phyloP scores from a whole-genome alignment of 169 alveolate species.

The Plasmodium falciparum region DNA sequence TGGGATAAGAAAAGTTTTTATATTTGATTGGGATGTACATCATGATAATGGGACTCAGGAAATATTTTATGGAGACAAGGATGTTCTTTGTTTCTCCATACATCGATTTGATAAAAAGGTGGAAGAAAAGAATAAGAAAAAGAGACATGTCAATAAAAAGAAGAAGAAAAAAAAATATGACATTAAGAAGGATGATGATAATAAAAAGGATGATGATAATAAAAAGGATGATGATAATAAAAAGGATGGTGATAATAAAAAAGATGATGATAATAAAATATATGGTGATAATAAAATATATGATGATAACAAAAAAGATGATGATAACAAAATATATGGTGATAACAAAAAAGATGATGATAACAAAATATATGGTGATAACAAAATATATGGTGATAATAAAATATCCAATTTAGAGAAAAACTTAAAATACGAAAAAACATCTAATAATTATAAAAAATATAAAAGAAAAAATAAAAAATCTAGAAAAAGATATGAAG shows the following conservation, averaged over 20 bases:
- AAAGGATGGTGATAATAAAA: neutral
- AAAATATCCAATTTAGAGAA: too few relatives aligned
- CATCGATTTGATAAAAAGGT: constrained; percentile 81
- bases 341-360: neutral
- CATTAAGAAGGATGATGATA: neutral
- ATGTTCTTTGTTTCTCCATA: constrained; percentile 81
- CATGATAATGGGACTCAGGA: constrained; percentile 97
- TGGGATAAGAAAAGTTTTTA: constrained; percentile 91
- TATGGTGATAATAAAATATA: too few relatives aligned
- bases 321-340: neutral
- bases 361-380: neutral
- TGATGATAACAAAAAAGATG: too few relatives aligned
- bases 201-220: neutral
- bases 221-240: neutral
- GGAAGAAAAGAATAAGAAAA: constrained; percentile 1
- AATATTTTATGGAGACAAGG: constrained; percentile 83
- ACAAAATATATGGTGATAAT: neutral
- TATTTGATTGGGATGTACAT: constrained; percentile 96
- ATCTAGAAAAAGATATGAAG: constrained; percentile 63
- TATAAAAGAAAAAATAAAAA: constrained; percentile 15
- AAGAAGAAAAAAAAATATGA: neutral
- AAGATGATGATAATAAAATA: too few relatives aligned
- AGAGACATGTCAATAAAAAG: neutral
- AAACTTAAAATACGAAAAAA: too few relatives aligned
- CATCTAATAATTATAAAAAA: neutral